Evolutionary conservation across 495 filamentous ascomycete species (phyloP).

Genomic region (Neurospora sp.): DNA sequence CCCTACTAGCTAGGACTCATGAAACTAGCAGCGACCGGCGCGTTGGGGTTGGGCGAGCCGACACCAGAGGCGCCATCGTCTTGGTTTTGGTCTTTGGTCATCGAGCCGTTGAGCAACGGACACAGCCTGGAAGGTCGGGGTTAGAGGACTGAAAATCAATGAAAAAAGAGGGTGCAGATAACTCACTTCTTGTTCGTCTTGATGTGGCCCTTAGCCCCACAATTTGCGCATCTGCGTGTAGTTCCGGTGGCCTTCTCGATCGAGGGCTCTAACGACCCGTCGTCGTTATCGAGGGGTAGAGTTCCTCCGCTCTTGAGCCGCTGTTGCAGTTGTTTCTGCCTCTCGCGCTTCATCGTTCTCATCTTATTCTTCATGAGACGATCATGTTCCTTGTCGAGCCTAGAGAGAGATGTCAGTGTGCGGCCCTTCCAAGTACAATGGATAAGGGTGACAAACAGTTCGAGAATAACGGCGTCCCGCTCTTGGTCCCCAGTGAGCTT

Average conservation of each 20-base stretch:
- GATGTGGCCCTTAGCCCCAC: conserved; percentile 91
- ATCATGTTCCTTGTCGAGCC: conserved; percentile 64
- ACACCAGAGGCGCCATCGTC: conserved; percentile 38
- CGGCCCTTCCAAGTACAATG: not conserved
- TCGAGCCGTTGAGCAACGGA: conserved; percentile 79
- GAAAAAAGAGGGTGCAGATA: not conserved
- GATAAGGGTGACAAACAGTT: conserved; percentile 19
- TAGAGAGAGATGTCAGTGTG: conserved; percentile 18
- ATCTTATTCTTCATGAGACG: conserved; percentile 86
- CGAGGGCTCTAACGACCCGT: conserved; percentile 37
- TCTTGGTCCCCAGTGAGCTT: conserved; percentile 69
- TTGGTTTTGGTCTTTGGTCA: conserved; percentile 56
- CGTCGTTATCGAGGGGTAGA: conserved; percentile 12
- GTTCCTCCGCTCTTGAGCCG: conserved; percentile 33
- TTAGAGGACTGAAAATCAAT: conserved; percentile 21
- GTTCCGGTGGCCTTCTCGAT: conserved; percentile 51
- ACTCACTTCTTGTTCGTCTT: conserved; percentile 96
- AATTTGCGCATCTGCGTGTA: conserved; percentile 92
- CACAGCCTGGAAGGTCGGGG: conserved; percentile 53
- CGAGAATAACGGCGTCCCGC: conserved; percentile 26
- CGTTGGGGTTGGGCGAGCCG: conserved; percentile 34
- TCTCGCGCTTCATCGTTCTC: conserved; percentile 81
- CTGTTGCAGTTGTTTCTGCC: conserved; percentile 57
- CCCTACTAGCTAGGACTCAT: conserved; percentile 7
- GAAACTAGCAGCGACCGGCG: conserved; percentile 29